phyloP scores from a whole-genome alignment of 2,329 filamentous ascomycete species.

The Penicillium sp. region DNA sequence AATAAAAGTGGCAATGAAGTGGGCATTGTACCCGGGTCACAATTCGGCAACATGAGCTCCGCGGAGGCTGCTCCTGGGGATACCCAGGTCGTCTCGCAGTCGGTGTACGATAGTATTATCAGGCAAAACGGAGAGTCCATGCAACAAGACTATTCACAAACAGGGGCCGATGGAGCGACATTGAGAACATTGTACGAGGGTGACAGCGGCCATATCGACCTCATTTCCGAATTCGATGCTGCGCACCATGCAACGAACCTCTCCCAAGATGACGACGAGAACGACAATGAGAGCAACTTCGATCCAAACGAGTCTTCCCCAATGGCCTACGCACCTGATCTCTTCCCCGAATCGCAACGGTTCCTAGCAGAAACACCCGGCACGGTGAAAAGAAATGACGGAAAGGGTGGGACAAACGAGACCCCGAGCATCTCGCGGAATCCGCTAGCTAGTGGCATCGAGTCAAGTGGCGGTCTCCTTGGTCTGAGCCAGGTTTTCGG shows the following conservation, averaged over 20 bases:
- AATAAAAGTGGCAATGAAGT: constrained; percentile 10
- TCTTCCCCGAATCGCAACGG: constrained; percentile 49
- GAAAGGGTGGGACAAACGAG: constrained; percentile 27
- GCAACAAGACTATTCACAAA: constrained; percentile 22
- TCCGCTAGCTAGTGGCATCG: constrained; percentile 39
- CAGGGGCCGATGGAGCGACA: constrained; percentile 33
- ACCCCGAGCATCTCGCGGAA: constrained; percentile 45
- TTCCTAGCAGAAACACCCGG: constrained; percentile 45
- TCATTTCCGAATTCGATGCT: constrained; percentile 40
- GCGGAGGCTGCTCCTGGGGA: constrained; percentile 38
- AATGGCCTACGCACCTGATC: constrained; percentile 36
- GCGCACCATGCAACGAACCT: constrained; percentile 21
- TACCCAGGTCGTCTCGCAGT: constrained; percentile 47
- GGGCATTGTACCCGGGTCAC: constrained; percentile 20
- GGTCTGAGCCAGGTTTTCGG: constrained; percentile 49
- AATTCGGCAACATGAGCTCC: constrained; percentile 33
- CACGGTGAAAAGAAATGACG: constrained; percentile 35
- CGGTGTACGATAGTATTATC: constrained; percentile 43
- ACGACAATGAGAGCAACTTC: constrained; percentile 35
- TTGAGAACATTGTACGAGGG: constrained; percentile 41
- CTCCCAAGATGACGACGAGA: constrained; percentile 53
- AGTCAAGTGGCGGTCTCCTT: constrained; percentile 42
- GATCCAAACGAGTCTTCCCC: constrained; percentile 39
- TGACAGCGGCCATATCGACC: constrained; percentile 45
- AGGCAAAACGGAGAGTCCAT: constrained; percentile 35